phyloP scores from a whole-genome alignment of 768 basidiomycete genomes.

The Cubamyces lactineus region DNA sequence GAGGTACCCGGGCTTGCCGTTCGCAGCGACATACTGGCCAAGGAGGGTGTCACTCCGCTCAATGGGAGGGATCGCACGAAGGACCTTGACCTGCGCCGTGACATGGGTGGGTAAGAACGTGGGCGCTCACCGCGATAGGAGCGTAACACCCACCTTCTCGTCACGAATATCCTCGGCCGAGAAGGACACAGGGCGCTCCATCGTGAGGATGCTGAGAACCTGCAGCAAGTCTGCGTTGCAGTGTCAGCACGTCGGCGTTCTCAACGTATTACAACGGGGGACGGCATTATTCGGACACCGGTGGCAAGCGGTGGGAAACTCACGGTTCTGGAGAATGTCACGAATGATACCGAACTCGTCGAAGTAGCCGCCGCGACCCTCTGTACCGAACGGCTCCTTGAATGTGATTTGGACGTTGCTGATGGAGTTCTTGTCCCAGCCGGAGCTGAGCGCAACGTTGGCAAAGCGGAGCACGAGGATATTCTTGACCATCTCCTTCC shows the following conservation, averaged over 20 bases:
- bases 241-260: neutral
- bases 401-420: conserved; percentile 98
- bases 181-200: conserved; percentile 99
- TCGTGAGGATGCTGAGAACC: conserved; percentile 91
- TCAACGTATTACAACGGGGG: neutral
- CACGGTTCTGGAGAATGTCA: conserved; percentile 97
- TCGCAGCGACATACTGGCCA: conserved; percentile 89
- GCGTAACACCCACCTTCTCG: conserved; percentile 73
- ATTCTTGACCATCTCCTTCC: conserved; percentile 99
- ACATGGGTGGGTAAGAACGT: conserved; percentile 25
- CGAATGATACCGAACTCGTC: conserved; percentile 99
- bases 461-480: conserved; percentile 94
- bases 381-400: conserved; percentile 99
- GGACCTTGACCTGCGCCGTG: conserved; percentile 82
- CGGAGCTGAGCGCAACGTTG: conserved; percentile 84
- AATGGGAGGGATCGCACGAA: conserved; percentile 88
- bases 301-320: conserved; percentile 39
- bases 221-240: conserved; percentile 78
- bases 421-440: conserved; percentile 96
- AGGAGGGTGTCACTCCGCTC: conserved; percentile 78
- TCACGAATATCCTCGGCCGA: conserved; percentile 96
- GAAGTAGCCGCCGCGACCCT: conserved; percentile 99
- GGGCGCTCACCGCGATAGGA: conserved; percentile 8
- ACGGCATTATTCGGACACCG: neutral
- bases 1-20: conserved; percentile 98